These are phyloP conservation scores for Pythium aquatile DNA, from an alignment of 352 stramenopile species.

Conservation along the genomic window DNA sequence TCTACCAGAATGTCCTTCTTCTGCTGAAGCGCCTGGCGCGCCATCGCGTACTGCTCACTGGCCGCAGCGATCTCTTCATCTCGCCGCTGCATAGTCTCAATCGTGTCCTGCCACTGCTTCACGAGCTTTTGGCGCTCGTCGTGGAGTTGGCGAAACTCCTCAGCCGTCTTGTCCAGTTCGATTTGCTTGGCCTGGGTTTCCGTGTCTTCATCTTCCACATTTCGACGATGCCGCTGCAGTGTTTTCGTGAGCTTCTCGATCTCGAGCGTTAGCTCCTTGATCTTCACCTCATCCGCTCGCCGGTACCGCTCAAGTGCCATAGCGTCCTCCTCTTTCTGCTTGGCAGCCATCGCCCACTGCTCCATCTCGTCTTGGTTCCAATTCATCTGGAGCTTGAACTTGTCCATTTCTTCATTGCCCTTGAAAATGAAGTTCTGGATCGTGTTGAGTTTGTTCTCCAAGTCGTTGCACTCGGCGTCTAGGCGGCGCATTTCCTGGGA, in stretches of 20 bases:
- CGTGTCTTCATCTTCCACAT: constrained; percentile 81
- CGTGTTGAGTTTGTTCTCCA: constrained; percentile 85
- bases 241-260: constrained; percentile 93
- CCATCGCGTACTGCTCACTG: constrained; percentile 86
- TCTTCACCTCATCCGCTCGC: constrained; percentile 92
- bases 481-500: constrained; percentile 71
- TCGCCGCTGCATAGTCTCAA: constrained; percentile 91
- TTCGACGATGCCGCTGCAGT: constrained; percentile 73
- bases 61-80: constrained; percentile 92
- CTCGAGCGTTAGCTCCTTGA: constrained; percentile 93
- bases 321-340: constrained; percentile 96
- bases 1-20: constrained; percentile 75
- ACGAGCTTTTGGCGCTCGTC: constrained; percentile 93
- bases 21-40: constrained; percentile 44
- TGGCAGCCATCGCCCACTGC: constrained; percentile 93
- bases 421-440: constrained; percentile 92
- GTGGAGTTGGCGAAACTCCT: constrained; percentile 93
- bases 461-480: constrained; percentile 68
- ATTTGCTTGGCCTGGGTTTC: constrained; percentile 96
- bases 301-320: constrained; percentile 93
- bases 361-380: constrained; percentile 98
- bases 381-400: constrained; percentile 97
- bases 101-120: constrained; percentile 93
- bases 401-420: constrained; percentile 93
- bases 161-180: constrained; percentile 94